Evolutionary conservation across 805 yeast genomes (phyloP).

Genomic region (Yueomyces sinensis): DNA sequence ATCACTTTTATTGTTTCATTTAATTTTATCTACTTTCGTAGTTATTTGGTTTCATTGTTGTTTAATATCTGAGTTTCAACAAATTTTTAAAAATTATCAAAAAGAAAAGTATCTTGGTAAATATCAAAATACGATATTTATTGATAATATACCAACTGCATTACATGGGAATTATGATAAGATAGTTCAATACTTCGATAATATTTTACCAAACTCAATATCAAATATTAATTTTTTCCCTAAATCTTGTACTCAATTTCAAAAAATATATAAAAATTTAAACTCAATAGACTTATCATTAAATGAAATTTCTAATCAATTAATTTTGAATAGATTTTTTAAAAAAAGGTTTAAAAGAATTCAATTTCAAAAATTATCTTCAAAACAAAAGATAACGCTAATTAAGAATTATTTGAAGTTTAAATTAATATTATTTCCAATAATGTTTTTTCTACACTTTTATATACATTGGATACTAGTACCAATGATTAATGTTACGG

Average conservation of each 20-base stretch:
- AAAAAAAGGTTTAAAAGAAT: constrained; percentile 2
- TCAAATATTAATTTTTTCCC: constrained; percentile 46
- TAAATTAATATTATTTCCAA: no score
- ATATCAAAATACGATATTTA: constrained; percentile 22
- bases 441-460: no score
- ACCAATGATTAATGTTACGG: background rate
- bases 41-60: constrained; percentile 44
- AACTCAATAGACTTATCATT: constrained; percentile 14
- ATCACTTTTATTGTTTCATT: constrained; percentile 44
- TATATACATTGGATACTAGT: no score
- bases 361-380: background rate
- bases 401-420: background rate
- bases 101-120: constrained; percentile 29
- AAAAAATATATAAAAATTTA: constrained; percentile 24
- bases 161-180: constrained; percentile 8
- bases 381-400: background rate
- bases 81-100: constrained; percentile 29
- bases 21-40: constrained; percentile 42
- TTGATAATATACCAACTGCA: constrained; percentile 33
- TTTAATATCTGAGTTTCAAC: constrained; percentile 41
- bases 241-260: constrained; percentile 22
- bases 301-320: constrained; percentile 26
- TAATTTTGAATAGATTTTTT: constrained; percentile 25
- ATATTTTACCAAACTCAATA: constrained; percentile 40
- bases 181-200: constrained; percentile 12